Evolutionary conservation across 1,139 yeast species (phyloP), one percentile per base, ranked within the genome.

Genomic region (Hemisphaericaspora subhashii): DNA sequence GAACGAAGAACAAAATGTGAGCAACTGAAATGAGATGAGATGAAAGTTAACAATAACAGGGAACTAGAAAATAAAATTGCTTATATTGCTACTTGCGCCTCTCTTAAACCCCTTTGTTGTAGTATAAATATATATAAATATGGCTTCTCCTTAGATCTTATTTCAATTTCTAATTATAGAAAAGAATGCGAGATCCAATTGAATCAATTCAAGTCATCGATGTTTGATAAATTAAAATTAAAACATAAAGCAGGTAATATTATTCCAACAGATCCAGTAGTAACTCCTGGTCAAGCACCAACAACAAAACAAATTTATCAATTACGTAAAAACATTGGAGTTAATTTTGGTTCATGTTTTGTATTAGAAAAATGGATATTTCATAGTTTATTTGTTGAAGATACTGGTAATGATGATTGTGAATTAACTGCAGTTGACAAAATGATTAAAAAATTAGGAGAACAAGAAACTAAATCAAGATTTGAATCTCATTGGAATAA

Each of bases 271-370:
- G 57, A 46, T 6, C 63, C 67, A 3, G 63, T 65, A 3, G 63
- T 57, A 7, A 44, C 53, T 31, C 48, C 63, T 3, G 68, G 68
- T 26, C 40, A 57, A 32, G 48, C 53, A 3, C 82, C 86, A 0
- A 54, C 72, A 15, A 60, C 61, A 41, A 66, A 67, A 35, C 78
- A 82, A 38, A 77, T 88, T 22, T 81, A 74, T 55, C 86, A 80
- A 51, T 67, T 75, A 34, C 70, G 98, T 42, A 70, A 66, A 47
- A 87, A 87, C 54, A 80, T 77, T 54, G 98, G 98, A 10, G 95
- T 88, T 26, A 90, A 90, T 58, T 62, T 92, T 31, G 98, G 98
- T 1, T 78, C 92, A 0, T 66, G 87, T 52, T 90, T 90, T 57
- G 83, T 89, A 1, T 72, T 81, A 39, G 98, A 92, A 55, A 81